Conservation (phyloP, 352 stramenopile genomes). For the Halophytophthora polymorphica region DNA sequence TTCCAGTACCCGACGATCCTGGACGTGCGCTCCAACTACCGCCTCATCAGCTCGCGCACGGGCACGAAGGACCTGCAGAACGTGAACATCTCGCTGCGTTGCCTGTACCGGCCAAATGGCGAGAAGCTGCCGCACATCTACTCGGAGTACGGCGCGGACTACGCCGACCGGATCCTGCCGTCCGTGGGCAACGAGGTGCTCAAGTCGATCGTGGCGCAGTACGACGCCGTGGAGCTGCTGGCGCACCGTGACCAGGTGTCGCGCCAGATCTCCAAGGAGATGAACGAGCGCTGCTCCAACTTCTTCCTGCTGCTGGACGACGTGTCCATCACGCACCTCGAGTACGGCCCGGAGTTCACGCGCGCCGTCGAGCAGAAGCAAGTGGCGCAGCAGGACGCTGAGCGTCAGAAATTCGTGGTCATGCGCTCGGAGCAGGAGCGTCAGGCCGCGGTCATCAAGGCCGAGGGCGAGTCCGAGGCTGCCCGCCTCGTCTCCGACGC, state of each 20-base stretch:
- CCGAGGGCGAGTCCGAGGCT: conserved; percentile 97
- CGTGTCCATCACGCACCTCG: conserved; percentile 99
- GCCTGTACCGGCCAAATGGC: conserved; percentile 92
- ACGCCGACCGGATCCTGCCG: conserved; percentile 98
- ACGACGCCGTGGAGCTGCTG: conserved; percentile 99
- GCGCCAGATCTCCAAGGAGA: conserved; percentile 94
- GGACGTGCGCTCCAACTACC: conserved; percentile 96
- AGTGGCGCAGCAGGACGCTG: conserved; percentile 99
- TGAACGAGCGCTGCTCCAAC: conserved; percentile 94
- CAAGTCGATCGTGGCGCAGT: conserved; percentile 95
- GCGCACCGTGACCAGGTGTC: conserved; percentile 98
- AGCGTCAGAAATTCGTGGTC: conserved; percentile 99
- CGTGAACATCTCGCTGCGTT: conserved; percentile 99
- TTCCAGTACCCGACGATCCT: conserved; percentile 98
- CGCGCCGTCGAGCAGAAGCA: conserved; percentile 99
- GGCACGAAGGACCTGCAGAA: conserved; percentile 99
- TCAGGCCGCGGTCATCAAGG: conserved; percentile 89
- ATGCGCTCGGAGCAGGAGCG: conserved; percentile 98
- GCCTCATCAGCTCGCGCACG: conserved; percentile 95
- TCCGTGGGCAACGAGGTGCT: conserved; percentile 98
- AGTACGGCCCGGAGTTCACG: conserved; percentile 99
- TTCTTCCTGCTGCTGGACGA: conserved; percentile 99
- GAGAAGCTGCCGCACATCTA: conserved; percentile 97
- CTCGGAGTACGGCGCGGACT: conserved; percentile 96
- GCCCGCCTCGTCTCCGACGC: conserved; percentile 97